phyloP scores from a whole-genome alignment of 768 basidiomycete species.

The Tulasnella sp. region DNA sequence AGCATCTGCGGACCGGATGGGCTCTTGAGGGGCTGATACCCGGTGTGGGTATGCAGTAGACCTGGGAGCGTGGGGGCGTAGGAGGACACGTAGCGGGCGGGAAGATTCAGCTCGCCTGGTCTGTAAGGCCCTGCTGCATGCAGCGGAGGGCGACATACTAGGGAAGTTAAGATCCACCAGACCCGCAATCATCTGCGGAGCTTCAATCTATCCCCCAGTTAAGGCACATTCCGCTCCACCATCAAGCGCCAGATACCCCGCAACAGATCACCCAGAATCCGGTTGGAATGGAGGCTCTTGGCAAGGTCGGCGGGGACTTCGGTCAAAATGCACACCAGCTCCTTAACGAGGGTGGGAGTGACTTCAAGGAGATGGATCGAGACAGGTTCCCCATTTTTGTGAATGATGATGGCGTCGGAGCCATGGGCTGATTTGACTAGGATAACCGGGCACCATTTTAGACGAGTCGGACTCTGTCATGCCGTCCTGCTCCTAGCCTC shows the following conservation, averaged over 20 bases:
- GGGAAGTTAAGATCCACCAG: background rate
- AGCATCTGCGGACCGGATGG: background rate
- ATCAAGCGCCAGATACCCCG: background rate
- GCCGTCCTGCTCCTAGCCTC: too few relatives aligned
- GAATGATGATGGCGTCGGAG: background rate
- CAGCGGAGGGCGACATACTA: too few relatives aligned
- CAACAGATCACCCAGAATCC: background rate
- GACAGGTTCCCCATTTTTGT: background rate
- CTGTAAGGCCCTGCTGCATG: conserved; percentile 1
- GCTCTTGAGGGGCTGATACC: background rate
- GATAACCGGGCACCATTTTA: too few relatives aligned
- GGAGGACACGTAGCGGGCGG: background rate
- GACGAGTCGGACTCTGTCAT: too few relatives aligned
- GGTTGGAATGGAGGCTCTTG: too few relatives aligned
- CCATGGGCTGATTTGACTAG: background rate
- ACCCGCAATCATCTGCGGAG: background rate
- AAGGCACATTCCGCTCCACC: background rate
- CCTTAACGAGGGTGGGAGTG: background rate
- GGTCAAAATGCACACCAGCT: background rate
- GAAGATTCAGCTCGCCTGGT: background rate
- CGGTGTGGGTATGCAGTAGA: background rate
- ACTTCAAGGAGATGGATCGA: background rate
- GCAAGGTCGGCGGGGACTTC: background rate
- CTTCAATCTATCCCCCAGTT: background rate
- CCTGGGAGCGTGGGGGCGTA: background rate